These are phyloP conservation scores for Allomyces javanicus DNA, from an alignment of 192 early-diverging fungal species.

Conservation along the genomic window DNA sequence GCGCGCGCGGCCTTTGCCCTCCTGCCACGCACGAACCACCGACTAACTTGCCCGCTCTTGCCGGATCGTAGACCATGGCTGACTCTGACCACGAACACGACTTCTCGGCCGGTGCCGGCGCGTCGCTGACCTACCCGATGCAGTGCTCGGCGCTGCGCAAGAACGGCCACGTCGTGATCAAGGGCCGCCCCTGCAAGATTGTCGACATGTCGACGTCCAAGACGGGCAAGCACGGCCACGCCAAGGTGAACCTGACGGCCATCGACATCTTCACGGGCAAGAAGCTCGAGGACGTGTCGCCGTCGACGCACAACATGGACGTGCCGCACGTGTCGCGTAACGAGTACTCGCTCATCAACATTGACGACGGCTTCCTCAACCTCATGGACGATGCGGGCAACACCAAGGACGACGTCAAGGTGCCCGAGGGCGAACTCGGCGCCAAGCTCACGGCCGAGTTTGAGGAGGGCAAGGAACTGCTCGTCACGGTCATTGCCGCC, in stretches of 20 bases:
- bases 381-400: conserved; percentile 56
- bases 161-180: conserved; percentile 93
- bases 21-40: not conserved
- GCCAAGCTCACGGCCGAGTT: conserved; percentile 51
- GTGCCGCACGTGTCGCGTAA: conserved; percentile 80
- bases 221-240: conserved; percentile 99
- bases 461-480: conserved; percentile 51
- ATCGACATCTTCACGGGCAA: conserved; percentile 95
- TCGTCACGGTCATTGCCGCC: conserved; percentile 64
- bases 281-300: conserved; percentile 98
- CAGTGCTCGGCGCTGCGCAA: conserved; percentile 99
- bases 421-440: conserved; percentile 69
- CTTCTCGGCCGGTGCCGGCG: conserved; percentile 61
- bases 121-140: conserved; percentile 87
- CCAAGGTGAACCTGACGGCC: conserved; percentile 91
- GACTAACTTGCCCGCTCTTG: not conserved
- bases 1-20: not conserved
- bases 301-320: conserved; percentile 99
- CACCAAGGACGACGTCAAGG: conserved; percentile 93
- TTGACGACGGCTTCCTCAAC: conserved; percentile 78
- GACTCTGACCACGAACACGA: conserved; percentile 49
- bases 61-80: conserved; percentile 14
- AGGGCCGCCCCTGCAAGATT: conserved; percentile 99
- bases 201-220: conserved; percentile 99
- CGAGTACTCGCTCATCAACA: conserved; percentile 69